phyloP scores from a whole-genome alignment of 164 flowering plant species.

The Sextonia rubra region DNA sequence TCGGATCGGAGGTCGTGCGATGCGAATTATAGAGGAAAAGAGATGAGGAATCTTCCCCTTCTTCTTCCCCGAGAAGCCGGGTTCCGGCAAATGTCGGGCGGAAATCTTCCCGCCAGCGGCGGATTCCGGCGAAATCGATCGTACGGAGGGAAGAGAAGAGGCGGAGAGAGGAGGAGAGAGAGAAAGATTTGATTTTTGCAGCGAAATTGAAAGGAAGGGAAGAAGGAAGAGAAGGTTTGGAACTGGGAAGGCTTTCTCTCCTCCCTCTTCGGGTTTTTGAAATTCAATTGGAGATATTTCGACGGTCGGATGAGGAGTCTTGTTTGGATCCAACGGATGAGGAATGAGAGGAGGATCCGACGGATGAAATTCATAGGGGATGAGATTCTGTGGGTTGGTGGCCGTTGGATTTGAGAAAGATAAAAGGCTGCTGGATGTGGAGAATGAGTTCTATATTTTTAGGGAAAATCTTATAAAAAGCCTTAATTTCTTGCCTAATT shows the following conservation, averaged over 20 bases:
- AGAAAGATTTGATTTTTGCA: constrained; percentile 3
- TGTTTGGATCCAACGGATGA: constrained; percentile 30
- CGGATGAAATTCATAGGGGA: constrained; percentile 46
- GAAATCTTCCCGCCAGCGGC: constrained; percentile 1
- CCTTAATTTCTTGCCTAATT: too few species aligned
- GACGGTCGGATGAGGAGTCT: constrained; percentile 37
- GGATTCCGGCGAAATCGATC: constrained; percentile 8
- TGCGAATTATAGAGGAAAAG: neutral
- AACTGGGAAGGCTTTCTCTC: constrained; percentile 12
- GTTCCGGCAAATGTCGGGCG: constrained; percentile 12
- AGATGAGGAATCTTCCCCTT: neutral
- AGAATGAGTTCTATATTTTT: too few species aligned
- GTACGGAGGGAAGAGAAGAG: neutral
- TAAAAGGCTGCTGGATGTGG: neutral
- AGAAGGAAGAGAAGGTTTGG: neutral
- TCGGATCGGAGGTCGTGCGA: neutral
- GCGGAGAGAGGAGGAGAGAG: constrained; percentile 10
- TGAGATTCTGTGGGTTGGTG: constrained; percentile 1
- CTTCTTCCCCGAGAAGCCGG: neutral
- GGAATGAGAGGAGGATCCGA: constrained; percentile 11
- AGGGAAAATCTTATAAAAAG: too few species aligned
- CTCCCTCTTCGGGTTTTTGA: constrained; percentile 68
- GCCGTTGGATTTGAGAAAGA: constrained; percentile 33
- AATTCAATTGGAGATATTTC: constrained; percentile 41
- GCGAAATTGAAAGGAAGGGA: constrained; percentile 14